Conservation (phyloP, 139 green algal genomes). For the Limnomonas spitsbergensis region DNA sequence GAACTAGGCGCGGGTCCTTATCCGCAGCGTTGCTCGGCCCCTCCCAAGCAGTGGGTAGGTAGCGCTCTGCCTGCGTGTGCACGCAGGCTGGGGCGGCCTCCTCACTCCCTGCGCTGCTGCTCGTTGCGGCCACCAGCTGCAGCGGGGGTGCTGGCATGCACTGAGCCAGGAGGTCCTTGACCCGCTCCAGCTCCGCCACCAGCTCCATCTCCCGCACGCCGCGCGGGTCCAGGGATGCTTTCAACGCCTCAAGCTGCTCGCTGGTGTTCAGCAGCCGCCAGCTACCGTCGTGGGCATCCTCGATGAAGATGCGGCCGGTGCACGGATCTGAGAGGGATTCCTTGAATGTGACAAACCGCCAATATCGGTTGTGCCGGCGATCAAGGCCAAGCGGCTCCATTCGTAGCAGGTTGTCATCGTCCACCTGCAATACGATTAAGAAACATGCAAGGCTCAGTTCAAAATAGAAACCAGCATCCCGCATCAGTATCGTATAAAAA, state of each 20-base stretch:
- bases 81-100: background rate
- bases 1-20: background rate
- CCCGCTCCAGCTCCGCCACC: background rate
- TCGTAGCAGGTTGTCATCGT: slow-evolving; percentile 19
- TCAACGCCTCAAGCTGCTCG: background rate
- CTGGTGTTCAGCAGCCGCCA: background rate
- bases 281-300: background rate
- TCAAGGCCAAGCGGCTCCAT: slow-evolving; percentile 73
- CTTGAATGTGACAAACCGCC: slow-evolving; percentile 38
- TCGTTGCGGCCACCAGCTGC: background rate
- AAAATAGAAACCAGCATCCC: no score
- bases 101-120: background rate
- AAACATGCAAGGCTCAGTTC: no score
- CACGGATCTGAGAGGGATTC: background rate
- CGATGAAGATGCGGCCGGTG: background rate
- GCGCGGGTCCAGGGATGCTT: background rate
- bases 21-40: background rate
- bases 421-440: background rate
- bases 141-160: slow-evolving; percentile 3
- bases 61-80: background rate
- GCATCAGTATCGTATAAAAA: no score
- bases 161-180: background rate
- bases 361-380: slow-evolving; percentile 78
- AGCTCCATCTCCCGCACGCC: slow-evolving; percentile 12
- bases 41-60: background rate